Conservation (phyloP, 306 rosid genomes). For the Cicer bijugum region DNA sequence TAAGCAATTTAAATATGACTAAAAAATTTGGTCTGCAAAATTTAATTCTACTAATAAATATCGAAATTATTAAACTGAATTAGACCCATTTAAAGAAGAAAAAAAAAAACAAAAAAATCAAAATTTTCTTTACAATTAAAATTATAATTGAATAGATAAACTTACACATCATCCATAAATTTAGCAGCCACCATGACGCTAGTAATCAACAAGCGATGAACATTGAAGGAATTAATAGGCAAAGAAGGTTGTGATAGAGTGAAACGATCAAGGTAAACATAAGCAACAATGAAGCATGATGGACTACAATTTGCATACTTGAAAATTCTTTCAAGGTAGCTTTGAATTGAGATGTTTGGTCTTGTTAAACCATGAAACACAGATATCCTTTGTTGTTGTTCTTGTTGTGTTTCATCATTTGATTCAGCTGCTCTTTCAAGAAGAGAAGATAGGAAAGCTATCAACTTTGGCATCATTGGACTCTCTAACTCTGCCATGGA, state of each 20-base stretch:
- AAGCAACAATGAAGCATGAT: constrained; percentile 85
- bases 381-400: constrained; percentile 66
- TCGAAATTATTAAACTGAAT: no score
- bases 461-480: constrained; percentile 68
- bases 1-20: not conserved
- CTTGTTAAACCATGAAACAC: constrained; percentile 81
- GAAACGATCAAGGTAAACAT: constrained; percentile 89
- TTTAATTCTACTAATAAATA: no score
- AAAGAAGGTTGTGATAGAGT: constrained; percentile 69
- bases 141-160: not conserved
- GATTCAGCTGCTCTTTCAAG: constrained; percentile 82
- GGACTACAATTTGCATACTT: constrained; percentile 96
- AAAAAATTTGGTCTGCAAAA: not conserved
- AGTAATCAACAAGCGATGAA: constrained; percentile 81
- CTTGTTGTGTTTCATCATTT: constrained; percentile 56
- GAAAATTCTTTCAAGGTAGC: constrained; percentile 85
- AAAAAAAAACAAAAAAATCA: no score
- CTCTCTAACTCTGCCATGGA: constrained; percentile 83
- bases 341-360: constrained; percentile 77
- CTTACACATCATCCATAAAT: constrained; percentile 98
- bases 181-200: constrained; percentile 96
- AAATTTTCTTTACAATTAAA: not conserved
- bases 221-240: constrained; percentile 83
- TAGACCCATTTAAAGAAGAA: no score
- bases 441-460: constrained; percentile 75